These are phyloP conservation scores for Saturnispora sekii DNA, from an alignment of 805 yeast genomes.

Conservation along the genomic window DNA sequence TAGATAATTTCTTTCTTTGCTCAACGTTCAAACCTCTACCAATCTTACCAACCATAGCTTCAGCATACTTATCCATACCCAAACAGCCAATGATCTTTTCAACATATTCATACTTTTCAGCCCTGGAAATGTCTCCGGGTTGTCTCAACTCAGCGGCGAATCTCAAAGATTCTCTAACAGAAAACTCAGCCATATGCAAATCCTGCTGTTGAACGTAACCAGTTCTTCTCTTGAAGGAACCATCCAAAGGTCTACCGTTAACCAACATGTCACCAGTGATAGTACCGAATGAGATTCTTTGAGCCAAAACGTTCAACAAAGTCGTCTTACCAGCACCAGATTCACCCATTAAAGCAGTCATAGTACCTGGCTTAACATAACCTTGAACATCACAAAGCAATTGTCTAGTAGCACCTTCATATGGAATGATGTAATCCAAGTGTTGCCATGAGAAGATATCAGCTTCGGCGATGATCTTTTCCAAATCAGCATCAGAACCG, in stretches of 20 bases:
- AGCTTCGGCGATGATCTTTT: constrained; percentile 24
- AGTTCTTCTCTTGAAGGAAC: constrained; percentile 42
- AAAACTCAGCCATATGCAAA: constrained; percentile 37
- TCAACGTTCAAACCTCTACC: constrained; percentile 48
- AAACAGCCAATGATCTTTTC: constrained; percentile 32
- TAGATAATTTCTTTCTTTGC: constrained; percentile 42
- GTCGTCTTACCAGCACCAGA: constrained; percentile 62
- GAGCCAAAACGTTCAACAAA: constrained; percentile 42
- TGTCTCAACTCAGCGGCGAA: constrained; percentile 42
- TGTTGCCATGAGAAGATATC: constrained; percentile 57
- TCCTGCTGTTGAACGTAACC: constrained; percentile 53
- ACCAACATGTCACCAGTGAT: constrained; percentile 52
- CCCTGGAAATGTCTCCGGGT: constrained; percentile 33
- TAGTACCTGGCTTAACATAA: constrained; percentile 41
- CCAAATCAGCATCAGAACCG: constrained; percentile 24
- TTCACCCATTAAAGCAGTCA: constrained; percentile 57
- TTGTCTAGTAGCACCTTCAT: constrained; percentile 31
- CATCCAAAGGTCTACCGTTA: constrained; percentile 39
- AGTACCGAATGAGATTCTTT: constrained; percentile 41
- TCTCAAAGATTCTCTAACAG: constrained; percentile 40
- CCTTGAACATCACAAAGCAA: constrained; percentile 38
- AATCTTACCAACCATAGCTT: constrained; percentile 38
- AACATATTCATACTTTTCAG: constrained; percentile 35
- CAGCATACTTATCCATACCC: constrained; percentile 39
- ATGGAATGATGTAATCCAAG: constrained; percentile 47